Evolutionary conservation across 2,329 filamentous ascomycete genomes (phyloP).

Genomic region (Phaeosphaeriaceae sp.): DNA sequence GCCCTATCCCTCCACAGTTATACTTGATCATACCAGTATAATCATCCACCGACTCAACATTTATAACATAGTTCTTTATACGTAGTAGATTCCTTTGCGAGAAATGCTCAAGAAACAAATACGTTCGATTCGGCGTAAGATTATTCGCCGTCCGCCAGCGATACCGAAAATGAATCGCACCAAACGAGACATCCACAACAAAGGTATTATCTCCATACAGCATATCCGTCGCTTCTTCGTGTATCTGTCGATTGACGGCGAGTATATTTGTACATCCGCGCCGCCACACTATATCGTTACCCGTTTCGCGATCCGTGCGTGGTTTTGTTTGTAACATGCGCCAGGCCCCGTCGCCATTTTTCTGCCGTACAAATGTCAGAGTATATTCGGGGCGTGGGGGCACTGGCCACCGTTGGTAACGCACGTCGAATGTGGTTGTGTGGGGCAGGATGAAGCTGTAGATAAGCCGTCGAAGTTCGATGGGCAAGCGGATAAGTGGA

Average conservation of each 20-base stretch:
- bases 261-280: conserved; percentile 51
- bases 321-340: conserved; percentile 35
- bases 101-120: conserved; percentile 52
- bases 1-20: conserved; percentile 54
- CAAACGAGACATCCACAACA: conserved; percentile 53
- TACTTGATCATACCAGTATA: conserved; percentile 61
- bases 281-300: conserved; percentile 51
- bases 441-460: conserved; percentile 51
- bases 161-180: conserved; percentile 53
- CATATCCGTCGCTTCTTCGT: conserved; percentile 53
- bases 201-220: conserved; percentile 57
- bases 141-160: conserved; percentile 52
- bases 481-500: conserved; percentile 47
- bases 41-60: conserved; percentile 56
- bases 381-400: conserved; percentile 34
- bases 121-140: conserved; percentile 49
- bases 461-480: conserved; percentile 54
- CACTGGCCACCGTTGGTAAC: too few species aligned
- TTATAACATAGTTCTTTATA: conserved; percentile 52
- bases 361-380: conserved; percentile 39
- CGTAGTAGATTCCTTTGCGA: conserved; percentile 49
- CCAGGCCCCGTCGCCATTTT: conserved; percentile 32
- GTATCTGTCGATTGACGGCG: conserved; percentile 49
- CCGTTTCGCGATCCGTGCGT: conserved; percentile 32
- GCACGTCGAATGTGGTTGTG: too few species aligned